Conservation (phyloP, 2,329 filamentous ascomycete species). For the Fusarium pininemorale region DNA sequence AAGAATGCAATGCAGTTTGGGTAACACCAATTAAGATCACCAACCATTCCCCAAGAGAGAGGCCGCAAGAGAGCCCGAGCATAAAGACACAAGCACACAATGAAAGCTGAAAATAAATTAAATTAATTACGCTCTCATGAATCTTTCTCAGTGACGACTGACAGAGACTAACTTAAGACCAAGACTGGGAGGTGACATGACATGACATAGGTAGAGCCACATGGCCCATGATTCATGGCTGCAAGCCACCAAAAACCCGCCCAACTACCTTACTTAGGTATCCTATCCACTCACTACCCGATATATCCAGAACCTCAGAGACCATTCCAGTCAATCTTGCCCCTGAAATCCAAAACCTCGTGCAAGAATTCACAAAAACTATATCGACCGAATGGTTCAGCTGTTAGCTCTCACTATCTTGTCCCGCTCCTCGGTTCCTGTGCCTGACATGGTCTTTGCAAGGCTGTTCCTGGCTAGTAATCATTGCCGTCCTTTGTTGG, state of each 20-base stretch:
- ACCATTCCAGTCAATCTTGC: constrained; percentile 26
- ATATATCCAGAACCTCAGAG: constrained; percentile 17
- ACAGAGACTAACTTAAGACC: neutral
- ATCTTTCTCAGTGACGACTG: neutral
- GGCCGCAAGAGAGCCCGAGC: constrained; percentile 8
- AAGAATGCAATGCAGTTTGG: constrained; percentile 28
- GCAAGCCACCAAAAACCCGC: constrained; percentile 24
- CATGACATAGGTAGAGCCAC: neutral
- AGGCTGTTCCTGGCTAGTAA: constrained; percentile 33
- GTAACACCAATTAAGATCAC: constrained; percentile 20
- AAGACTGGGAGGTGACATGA: neutral
- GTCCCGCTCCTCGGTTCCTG: constrained; percentile 13
- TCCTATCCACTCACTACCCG: neutral
- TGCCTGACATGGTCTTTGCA: constrained; percentile 10
- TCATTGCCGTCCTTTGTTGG: constrained; percentile 27
- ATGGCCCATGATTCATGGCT: constrained; percentile 27
- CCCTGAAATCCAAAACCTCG: constrained; percentile 29
- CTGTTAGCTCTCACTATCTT: neutral
- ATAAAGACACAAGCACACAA: neutral
- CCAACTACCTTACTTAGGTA: too few species aligned
- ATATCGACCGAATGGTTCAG: constrained; percentile 14
- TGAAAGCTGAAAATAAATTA: neutral
- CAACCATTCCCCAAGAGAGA: neutral
- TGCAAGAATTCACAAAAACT: constrained; percentile 29
- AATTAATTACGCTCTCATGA: neutral